Evolutionary conservation across 176 grass and related monocot genomes (phyloP).

Genomic region (Ensete glaucum): DNA sequence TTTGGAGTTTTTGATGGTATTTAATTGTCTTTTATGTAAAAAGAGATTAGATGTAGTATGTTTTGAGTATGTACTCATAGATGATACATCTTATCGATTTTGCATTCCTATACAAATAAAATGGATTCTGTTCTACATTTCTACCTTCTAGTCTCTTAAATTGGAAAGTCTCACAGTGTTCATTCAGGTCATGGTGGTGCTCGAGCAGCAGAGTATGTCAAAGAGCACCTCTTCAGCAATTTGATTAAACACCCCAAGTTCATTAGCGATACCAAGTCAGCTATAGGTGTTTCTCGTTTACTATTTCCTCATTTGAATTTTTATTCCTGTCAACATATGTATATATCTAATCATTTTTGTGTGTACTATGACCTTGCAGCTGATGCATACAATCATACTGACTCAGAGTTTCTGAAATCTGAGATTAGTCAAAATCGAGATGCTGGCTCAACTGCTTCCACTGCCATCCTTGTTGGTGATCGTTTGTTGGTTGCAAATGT

Average conservation of each 20-base stretch:
- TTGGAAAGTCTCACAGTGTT: background rate
- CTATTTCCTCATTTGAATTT: background rate
- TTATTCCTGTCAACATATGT: background rate
- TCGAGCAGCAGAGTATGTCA: constrained; percentile 79
- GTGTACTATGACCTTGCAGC: constrained; percentile 25
- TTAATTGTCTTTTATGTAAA: background rate
- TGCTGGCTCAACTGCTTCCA: constrained; percentile 83
- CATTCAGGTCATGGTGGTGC: constrained; percentile 67
- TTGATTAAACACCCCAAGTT: constrained; percentile 74
- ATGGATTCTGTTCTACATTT: too few species aligned
- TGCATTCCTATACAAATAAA: too few species aligned
- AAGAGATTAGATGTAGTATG: too few species aligned
- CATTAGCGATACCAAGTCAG: constrained; percentile 71
- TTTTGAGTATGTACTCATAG: too few species aligned
- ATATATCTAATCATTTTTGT: constrained; percentile 2
- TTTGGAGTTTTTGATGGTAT: constrained; percentile 90
- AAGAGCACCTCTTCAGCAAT: constrained; percentile 79
- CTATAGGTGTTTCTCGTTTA: constrained; percentile 41
- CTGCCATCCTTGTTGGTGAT: constrained; percentile 69
- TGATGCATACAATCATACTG: constrained; percentile 79
- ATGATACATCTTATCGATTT: too few species aligned
- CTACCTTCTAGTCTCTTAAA: too few species aligned
- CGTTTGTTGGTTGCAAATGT: constrained; percentile 77
- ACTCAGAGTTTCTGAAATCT: constrained; percentile 66
- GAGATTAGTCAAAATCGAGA: constrained; percentile 58